Evolutionary conservation across 176 grass and related monocot species (phyloP).

Genomic region (Zoysia japonica): DNA sequence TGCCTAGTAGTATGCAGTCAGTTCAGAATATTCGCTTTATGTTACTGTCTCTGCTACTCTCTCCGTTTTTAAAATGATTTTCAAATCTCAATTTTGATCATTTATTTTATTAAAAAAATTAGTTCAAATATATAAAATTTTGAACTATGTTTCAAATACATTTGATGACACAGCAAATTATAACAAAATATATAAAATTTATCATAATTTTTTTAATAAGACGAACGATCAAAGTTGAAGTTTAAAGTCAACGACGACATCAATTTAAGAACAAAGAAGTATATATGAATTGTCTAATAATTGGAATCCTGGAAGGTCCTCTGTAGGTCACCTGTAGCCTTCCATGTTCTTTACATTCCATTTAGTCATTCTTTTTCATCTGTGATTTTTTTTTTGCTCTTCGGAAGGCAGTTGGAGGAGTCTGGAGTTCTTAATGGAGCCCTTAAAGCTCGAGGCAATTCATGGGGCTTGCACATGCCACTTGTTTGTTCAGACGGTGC

Average conservation of each 20-base stretch:
- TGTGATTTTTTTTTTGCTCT: conserved; percentile 35
- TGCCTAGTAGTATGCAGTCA: background rate
- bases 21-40: background rate
- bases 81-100: no score
- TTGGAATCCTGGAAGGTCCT: background rate
- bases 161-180: no score
- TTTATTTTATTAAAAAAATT: no score
- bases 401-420: conserved; percentile 90
- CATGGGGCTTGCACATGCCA: conserved; percentile 99
- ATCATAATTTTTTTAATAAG: no score
- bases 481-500: conserved; percentile 99
- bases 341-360: conserved; percentile 19
- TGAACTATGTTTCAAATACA: no score
- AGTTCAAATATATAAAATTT: no score
- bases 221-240: no score
- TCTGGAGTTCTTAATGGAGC: conserved; percentile 85
- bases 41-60: background rate
- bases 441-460: conserved; percentile 85
- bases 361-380: background rate
- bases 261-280: no score
- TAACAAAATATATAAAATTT: no score
- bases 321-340: background rate
- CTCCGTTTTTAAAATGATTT: no score
- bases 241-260: no score
- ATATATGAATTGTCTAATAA: background rate